phyloP scores from a whole-genome alignment of 83 land plant genomes.

The Isoetes engelmannii region DNA sequence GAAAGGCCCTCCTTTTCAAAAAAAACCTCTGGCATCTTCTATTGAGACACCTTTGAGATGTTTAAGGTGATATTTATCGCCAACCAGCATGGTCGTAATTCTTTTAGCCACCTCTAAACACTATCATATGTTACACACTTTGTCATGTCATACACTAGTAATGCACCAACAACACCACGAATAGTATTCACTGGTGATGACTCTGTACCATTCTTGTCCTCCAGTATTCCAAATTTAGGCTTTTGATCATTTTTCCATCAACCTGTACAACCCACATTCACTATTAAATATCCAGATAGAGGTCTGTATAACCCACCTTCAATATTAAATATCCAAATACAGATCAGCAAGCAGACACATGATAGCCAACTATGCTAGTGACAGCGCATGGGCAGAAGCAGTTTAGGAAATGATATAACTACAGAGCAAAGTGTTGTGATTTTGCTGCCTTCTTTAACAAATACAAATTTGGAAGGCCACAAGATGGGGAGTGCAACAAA shows the following conservation, averaged over 20 bases:
- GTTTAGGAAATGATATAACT: too few relatives aligned
- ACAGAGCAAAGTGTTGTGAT: too few relatives aligned
- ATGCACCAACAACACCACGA: slow-evolving; percentile 18
- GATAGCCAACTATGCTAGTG: too few relatives aligned
- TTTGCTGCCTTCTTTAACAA: too few relatives aligned
- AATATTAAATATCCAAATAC: too few relatives aligned
- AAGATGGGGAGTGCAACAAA: too few relatives aligned
- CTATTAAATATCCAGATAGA: too few relatives aligned
- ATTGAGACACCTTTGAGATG: slow-evolving; percentile 17
- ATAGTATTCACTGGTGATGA: slow-evolving; percentile 22
- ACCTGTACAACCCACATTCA: too few relatives aligned
- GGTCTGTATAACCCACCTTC: too few relatives aligned
- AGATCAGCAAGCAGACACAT: too few relatives aligned
- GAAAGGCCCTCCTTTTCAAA: slow-evolving; percentile 8
- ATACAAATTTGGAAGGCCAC: too few relatives aligned
- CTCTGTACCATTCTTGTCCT: slow-evolving; percentile 25
- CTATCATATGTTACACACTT: slow-evolving; percentile 16
- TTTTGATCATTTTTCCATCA: slow-evolving; percentile 18
- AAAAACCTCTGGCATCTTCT: slow-evolving; percentile 9
- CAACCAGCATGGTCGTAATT: slow-evolving; percentile 19
- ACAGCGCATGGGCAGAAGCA: too few relatives aligned
- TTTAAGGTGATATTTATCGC: slow-evolving; percentile 17
- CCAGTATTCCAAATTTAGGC: slow-evolving; percentile 22
- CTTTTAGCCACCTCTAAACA: slow-evolving; percentile 22
- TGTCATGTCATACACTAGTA: slow-evolving; percentile 22